phyloP scores from a whole-genome alignment of 2,329 filamentous ascomycete species.

The Penicillium sp. region DNA sequence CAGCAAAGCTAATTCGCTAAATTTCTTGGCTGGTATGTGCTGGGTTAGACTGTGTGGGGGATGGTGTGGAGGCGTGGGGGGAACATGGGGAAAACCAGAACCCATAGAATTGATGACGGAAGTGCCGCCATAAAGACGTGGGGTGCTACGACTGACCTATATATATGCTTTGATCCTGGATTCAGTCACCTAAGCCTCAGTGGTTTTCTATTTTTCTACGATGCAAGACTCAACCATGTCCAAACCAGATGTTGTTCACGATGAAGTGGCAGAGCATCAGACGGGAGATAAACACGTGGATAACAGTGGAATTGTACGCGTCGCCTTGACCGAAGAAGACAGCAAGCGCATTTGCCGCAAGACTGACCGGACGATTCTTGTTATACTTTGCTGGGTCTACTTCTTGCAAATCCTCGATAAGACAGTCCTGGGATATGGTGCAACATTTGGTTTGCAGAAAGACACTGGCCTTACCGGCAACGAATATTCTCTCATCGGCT shows the following conservation, averaged over 20 bases:
- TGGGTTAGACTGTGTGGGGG: background rate
- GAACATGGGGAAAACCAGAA: background rate
- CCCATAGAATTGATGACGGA: background rate
- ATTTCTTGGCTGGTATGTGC: background rate
- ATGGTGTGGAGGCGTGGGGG: slow-evolving; percentile 7
- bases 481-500: slow-evolving; percentile 58
- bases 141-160: background rate
- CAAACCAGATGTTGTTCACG: slow-evolving; percentile 19
- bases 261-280: slow-evolving; percentile 16
- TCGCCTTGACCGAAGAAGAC: slow-evolving; percentile 34
- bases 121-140: background rate
- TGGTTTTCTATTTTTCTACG: background rate
- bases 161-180: background rate
- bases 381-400: slow-evolving; percentile 47
- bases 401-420: slow-evolving; percentile 58
- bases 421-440: slow-evolving; percentile 56
- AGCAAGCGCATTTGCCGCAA: slow-evolving; percentile 59
- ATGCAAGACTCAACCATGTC: slow-evolving; percentile 12
- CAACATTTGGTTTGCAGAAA: slow-evolving; percentile 54
- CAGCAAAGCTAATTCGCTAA: background rate
- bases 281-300: slow-evolving; percentile 16
- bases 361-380: slow-evolving; percentile 59
- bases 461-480: slow-evolving; percentile 53
- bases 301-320: slow-evolving; percentile 17
- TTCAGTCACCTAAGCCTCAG: background rate